A percentile compares a stretch with the other conserved stretches of the same genome.
Evolutionary conservation across 1,139 yeast species (phyloP).

Genomic region (Zygosaccharomyces sapae): DNA sequence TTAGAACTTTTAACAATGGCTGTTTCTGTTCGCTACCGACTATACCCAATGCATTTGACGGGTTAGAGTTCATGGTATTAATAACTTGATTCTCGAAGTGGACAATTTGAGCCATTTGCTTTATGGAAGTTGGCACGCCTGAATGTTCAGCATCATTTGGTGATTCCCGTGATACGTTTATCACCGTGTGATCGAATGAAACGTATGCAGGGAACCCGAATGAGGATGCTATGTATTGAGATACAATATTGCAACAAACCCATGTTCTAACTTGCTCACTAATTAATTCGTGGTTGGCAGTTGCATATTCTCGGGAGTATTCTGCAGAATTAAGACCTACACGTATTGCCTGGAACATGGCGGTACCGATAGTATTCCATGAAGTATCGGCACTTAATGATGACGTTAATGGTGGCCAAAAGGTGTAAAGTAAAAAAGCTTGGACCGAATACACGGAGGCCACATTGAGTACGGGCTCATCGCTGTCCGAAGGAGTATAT

Average conservation of each 20-base stretch:
- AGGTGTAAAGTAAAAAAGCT: slow-evolving; percentile 79
- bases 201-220: slow-evolving; percentile 94
- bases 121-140: slow-evolving; percentile 53
- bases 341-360: slow-evolving; percentile 84
- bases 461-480: slow-evolving; percentile 77
- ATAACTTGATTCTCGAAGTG: slow-evolving; percentile 83
- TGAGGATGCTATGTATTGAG: slow-evolving; percentile 85
- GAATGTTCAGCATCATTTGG: slow-evolving; percentile 13
- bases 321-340: slow-evolving; percentile 85
- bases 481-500: slow-evolving; percentile 68
- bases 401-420: slow-evolving; percentile 95
- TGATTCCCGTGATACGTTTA: slow-evolving; percentile 36
- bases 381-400: slow-evolving; percentile 92
- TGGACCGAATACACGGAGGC: slow-evolving; percentile 95
- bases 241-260: slow-evolving; percentile 87
- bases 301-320: slow-evolving; percentile 49
- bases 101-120: slow-evolving; percentile 76
- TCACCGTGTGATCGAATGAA: slow-evolving; percentile 70
- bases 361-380: slow-evolving; percentile 92
- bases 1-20: slow-evolving; percentile 66
- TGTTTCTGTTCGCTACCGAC: slow-evolving; percentile 59
- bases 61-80: slow-evolving; percentile 68
- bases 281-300: slow-evolving; percentile 46
- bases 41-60: slow-evolving; percentile 63
- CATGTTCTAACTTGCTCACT: slow-evolving; percentile 84